Evolutionary conservation across 2,329 filamentous ascomycete genomes (phyloP).

Genomic region (Aspergillus alliaceus): DNA sequence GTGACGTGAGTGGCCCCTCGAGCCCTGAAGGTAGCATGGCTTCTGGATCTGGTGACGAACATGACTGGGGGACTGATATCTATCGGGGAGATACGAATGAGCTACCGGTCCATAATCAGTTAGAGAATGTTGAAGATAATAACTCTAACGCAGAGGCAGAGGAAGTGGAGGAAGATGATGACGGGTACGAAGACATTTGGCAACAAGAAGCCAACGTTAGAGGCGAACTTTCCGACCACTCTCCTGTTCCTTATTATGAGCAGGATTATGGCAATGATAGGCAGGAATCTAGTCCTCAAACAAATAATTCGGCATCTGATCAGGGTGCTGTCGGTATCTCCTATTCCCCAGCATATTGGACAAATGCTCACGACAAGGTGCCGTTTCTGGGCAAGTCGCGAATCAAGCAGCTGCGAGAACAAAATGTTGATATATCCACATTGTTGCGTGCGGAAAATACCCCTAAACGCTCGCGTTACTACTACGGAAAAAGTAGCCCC

Average conservation of each 20-base stretch:
- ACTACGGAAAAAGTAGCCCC: constrained; percentile 36
- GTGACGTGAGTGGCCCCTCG: constrained; percentile 31
- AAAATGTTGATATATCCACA: constrained; percentile 36
- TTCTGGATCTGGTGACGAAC: constrained; percentile 3
- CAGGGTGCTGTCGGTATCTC: constrained; percentile 20
- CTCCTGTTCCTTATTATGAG: constrained; percentile 17
- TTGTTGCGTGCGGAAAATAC: constrained; percentile 34
- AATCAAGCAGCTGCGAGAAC: constrained; percentile 33
- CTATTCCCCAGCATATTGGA: constrained; percentile 32
- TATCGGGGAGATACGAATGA: constrained; percentile 12
- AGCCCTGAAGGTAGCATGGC: constrained; percentile 3
- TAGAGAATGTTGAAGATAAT: constrained; percentile 6
- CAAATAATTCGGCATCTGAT: constrained; percentile 25
- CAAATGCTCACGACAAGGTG: constrained; percentile 26
- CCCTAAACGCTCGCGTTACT: constrained; percentile 38
- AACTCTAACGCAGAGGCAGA: constrained; percentile 14
- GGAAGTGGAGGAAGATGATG: constrained; percentile 25
- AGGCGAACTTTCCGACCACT: constrained; percentile 30
- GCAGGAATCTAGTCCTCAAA: constrained; percentile 34
- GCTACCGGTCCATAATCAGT: constrained; percentile 11
- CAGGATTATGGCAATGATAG: constrained; percentile 23
- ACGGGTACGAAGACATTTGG: constrained; percentile 49
- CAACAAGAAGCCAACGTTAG: constrained; percentile 45
- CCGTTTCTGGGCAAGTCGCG: constrained; percentile 33
- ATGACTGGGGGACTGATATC: constrained; percentile 2